Base-by-base conservation (phyloP, 306 rosid species). In the Begonia loranthoides region DNA sequence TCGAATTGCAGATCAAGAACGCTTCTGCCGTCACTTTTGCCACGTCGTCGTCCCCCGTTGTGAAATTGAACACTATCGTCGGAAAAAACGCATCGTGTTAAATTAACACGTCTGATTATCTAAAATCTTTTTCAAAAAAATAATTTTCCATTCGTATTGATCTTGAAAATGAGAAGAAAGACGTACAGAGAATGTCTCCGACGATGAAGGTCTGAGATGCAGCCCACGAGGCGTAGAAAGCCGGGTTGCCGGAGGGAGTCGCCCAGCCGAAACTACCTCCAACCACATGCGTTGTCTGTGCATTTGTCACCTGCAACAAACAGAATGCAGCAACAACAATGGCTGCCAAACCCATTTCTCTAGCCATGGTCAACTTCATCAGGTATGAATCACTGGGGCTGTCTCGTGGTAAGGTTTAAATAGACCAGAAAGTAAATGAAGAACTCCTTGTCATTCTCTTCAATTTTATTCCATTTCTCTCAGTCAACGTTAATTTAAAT, bases 11-110 rank as follows among this genome's bases (percentile, higher is more conserved):
- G 15, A 0, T 51, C 1, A 52, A 12, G 66, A 57, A 80, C n/a
- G 69, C 76, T 17, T 73, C 74, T 53, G 38, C 65, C 21, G 87
- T 70, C 15, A 80, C 87, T 49, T 54, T 61, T 15, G 87, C 87
- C 19, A 80, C 83, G 12, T 76, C 80, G 43, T 79, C 69, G 2
- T 66, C 45, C 34, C 71, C 80, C 44, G 68, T 65, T 15, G 65
- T 70, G 73, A 80, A 80, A 39, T 76, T 76, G 77, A 79, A 79
- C 58, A 52, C 87, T 79, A 19, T 19, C 22, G 0, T 19, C 22
- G 22, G 22, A 19, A 19, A 19, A 19, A 19, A 19, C 3, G 22
- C 3, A 19, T 19, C 22, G 22, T 19, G 22, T 19, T 19, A 19
- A 19, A 19, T 19, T 19, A 19, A 2, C 22, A 19, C 22, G 22